Percentiles rank a stretch among this genome's conserved stretches.
These are phyloP conservation scores for Phylloporus scabripes DNA, from an alignment of 768 basidiomycete genomes.

Conservation along the genomic window DNA sequence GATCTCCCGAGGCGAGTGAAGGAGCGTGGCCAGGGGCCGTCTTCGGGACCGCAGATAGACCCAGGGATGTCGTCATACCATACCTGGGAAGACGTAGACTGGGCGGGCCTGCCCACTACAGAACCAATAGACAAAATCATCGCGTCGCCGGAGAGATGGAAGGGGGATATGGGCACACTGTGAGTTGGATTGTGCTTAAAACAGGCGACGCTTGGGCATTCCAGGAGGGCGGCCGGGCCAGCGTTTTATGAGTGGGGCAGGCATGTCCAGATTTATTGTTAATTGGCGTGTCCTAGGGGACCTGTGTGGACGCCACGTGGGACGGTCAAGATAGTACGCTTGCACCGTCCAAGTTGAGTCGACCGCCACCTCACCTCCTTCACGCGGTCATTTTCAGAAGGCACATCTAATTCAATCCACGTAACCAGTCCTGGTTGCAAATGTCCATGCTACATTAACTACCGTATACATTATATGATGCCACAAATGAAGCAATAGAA, in stretches of 20 bases:
- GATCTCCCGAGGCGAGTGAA: slow-evolving; percentile 46
- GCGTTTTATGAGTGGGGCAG: slow-evolving; percentile 14
- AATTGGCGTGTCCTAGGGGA: slow-evolving; percentile 15
- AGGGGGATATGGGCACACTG: slow-evolving; percentile 4
- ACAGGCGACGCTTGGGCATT: slow-evolving; percentile 28
- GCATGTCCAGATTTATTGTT: slow-evolving; percentile 20
- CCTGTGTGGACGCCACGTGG: slow-evolving; percentile 27
- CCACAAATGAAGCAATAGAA: slow-evolving; percentile 7
- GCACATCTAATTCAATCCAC: slow-evolving; percentile 4
- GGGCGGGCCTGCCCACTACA: slow-evolving; percentile 9
- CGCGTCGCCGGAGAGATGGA: slow-evolving; percentile 1
- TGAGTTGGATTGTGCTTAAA: slow-evolving; percentile 19
- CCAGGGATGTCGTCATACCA: slow-evolving; percentile 60
- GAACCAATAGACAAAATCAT: slow-evolving; percentile 19
- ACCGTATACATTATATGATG: slow-evolving; percentile 13
- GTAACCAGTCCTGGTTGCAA: slow-evolving; percentile 9
- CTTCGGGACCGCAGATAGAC: slow-evolving; percentile 55
- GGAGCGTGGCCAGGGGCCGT: slow-evolving; percentile 59
- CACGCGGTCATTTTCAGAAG: slow-evolving; percentile 23
- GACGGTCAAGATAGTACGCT: slow-evolving; percentile 1
- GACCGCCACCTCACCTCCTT: slow-evolving; percentile 11
- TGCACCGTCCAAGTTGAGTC: slow-evolving; percentile 11
- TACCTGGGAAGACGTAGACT: slow-evolving; percentile 34
- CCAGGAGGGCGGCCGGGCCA: slow-evolving; percentile 11
- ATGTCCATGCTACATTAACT: slow-evolving; percentile 23